Base-by-base conservation (phyloP, 139 green algal species). In the Edaphochlamys debaryana region DNA sequence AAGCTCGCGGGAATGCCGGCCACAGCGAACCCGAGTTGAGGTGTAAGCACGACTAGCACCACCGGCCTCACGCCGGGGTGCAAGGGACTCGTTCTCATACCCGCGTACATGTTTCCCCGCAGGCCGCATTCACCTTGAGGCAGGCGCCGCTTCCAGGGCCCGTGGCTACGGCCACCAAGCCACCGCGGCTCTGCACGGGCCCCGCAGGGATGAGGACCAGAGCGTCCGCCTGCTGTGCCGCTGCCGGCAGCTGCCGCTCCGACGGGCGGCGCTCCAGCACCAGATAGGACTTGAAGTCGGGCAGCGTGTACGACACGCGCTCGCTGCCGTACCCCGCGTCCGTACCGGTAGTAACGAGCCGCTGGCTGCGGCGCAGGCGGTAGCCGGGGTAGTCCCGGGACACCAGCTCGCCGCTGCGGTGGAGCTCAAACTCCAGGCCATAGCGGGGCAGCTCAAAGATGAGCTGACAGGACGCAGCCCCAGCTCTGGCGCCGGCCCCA, bases 221-320 rank as follows among this genome's bases (percentile, higher is more conserved):
- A 60, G 42, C 40, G 0, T 87, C 74, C 3, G 63, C 78, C 22
- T 52, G 73, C 73, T 62, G 48, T 38, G 36, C 11, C 70, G 71
- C 30, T 2, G 25, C 56, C 60, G 45, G 11, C 48, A 8, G 27
- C 29, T 11, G 25, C 25, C 36, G 30, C 67, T 37, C 41, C 52
- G 9, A 0, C 48, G 30, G 76, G 11, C 30, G 3, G 8, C 67
- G 77, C 80, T 90, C 56, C 66, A 94, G 85, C 5, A 94, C 79
- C 32, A 94, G 85, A 72, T 90, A 94, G 75, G 87, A 79, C n/a
- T 38, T 25, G 38, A 93, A 89, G 22, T 77, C 87, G 9, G 84
- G 91, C 23, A 94, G 85, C 42, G 91, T 94, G 80, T 92, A 92
- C 0, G 20, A 23, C 27, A n/a, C 45, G 17, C 30, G 15, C 17